Conservation (phyloP, 2,329 filamentous ascomycete species). For the Ceratocystis destructans region DNA sequence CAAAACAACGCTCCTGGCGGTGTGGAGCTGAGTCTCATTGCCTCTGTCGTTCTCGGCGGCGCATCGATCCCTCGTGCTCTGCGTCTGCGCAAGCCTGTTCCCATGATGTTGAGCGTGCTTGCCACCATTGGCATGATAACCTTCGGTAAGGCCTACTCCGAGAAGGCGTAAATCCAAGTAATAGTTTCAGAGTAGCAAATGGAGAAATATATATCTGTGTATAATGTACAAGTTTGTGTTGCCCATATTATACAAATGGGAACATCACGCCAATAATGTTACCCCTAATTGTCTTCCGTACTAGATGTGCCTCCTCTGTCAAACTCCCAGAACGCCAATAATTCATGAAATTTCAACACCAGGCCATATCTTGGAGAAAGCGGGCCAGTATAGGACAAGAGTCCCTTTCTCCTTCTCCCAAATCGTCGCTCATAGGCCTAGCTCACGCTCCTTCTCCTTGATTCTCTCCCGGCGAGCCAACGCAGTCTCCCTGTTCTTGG, state of each 20-base stretch:
- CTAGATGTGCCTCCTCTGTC: not conserved
- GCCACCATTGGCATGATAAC: constrained; percentile 65
- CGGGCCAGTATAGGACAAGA: not conserved
- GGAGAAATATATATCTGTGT: constrained; percentile 6
- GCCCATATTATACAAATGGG: not conserved
- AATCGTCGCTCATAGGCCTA: constrained; percentile 26
- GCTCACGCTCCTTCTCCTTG: constrained; percentile 52
- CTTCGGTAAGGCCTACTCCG: constrained; percentile 57
- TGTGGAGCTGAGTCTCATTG: constrained; percentile 75
- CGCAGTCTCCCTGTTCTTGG: constrained; percentile 56
- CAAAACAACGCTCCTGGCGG: constrained; percentile 65
- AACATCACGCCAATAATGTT: not conserved
- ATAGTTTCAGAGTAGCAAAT: not conserved
- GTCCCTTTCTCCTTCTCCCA: not conserved
- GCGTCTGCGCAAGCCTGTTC: constrained; percentile 70
- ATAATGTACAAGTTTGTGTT: not conserved
- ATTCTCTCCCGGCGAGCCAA: constrained; percentile 57
- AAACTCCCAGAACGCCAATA: constrained; percentile 13
- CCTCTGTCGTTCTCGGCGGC: constrained; percentile 71
- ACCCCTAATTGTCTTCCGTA: not conserved
- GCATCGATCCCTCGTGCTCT: constrained; percentile 78
- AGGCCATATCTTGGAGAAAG: too few species aligned
- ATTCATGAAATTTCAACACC: constrained; percentile 2
- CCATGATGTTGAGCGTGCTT: constrained; percentile 62
- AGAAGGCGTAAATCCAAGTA: constrained; percentile 26